A percentile compares a stretch with the other conserved stretches of the same genome.
Conservation (phyloP, 1,139 yeast genomes). For the Magnusiomyces fungicola region DNA sequence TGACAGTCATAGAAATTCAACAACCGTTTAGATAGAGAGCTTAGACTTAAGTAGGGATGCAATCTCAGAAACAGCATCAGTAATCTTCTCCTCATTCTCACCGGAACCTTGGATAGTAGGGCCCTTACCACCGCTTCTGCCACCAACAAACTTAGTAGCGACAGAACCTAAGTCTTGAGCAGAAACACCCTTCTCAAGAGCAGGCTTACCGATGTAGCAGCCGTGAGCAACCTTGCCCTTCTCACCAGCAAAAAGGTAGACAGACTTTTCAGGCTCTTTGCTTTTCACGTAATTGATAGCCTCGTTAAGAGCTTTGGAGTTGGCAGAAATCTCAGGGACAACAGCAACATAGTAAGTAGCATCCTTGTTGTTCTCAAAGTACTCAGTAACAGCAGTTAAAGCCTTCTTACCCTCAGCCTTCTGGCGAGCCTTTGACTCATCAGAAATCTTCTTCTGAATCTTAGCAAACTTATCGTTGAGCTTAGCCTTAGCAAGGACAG, state of each 20-base stretch:
- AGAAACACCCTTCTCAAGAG: slow-evolving; percentile 61
- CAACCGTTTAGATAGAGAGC: slow-evolving; percentile 8
- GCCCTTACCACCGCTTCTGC: slow-evolving; percentile 98
- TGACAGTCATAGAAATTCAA: no score
- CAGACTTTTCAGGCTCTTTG: slow-evolving; percentile 64
- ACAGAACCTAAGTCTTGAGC: slow-evolving; percentile 69
- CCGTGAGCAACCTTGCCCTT: slow-evolving; percentile 89
- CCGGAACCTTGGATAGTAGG: slow-evolving; percentile 97
- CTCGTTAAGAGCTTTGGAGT: slow-evolving; percentile 91
- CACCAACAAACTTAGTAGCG: slow-evolving; percentile 76
- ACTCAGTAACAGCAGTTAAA: slow-evolving; percentile 65
- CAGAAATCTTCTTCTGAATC: slow-evolving; percentile 81
- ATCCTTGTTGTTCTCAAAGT: slow-evolving; percentile 46
- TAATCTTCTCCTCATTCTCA: slow-evolving; percentile 62
- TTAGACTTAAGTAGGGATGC: slow-evolving; percentile 52
- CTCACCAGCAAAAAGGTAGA: slow-evolving; percentile 76
- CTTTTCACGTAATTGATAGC: slow-evolving; percentile 81
- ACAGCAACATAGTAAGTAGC: slow-evolving; percentile 56
- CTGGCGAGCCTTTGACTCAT: slow-evolving; percentile 77
- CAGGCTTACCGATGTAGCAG: slow-evolving; percentile 72
- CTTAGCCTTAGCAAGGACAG: slow-evolving; percentile 72
- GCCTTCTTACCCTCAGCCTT: slow-evolving; percentile 83
- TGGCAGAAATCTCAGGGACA: slow-evolving; percentile 57
- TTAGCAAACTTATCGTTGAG: slow-evolving; percentile 66
- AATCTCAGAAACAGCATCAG: slow-evolving; percentile 66